These are phyloP conservation scores for Triticum monococcum DNA, from an alignment of 176 grass and related monocot species.

Conservation along the genomic window DNA sequence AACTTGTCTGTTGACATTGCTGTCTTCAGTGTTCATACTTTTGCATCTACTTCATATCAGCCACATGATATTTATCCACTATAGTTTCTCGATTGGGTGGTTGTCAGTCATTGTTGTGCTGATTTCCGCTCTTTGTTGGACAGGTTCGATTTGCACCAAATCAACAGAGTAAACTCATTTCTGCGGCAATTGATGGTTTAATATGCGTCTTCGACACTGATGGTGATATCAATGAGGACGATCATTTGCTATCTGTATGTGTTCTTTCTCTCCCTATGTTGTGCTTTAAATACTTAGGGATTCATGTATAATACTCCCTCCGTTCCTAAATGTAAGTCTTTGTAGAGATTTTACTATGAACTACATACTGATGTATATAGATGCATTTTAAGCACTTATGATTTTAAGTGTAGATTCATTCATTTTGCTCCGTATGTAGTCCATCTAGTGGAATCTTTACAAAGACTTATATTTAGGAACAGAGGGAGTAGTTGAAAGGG, in stretches of 20 bases:
- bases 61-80: background rate
- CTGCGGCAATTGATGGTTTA: constrained; percentile 76
- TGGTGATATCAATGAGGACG: constrained; percentile 76
- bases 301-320: background rate
- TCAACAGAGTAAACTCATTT: constrained; percentile 73
- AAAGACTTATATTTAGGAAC: too few relatives aligned
- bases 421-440: too few relatives aligned
- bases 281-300: constrained; percentile 6
- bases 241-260: constrained; percentile 64
- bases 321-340: too few relatives aligned
- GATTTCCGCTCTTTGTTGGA: background rate
- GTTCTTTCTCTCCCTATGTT: background rate
- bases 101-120: background rate
- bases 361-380: too few relatives aligned
- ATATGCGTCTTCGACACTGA: constrained; percentile 77
- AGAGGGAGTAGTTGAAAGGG: background rate
- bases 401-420: too few relatives aligned
- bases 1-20: too few relatives aligned
- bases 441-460: too few relatives aligned
- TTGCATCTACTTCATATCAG: background rate
- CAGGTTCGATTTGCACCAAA: constrained; percentile 70
- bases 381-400: too few relatives aligned
- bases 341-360: too few relatives aligned
- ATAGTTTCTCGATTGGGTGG: background rate
- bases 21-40: background rate